Base-by-base conservation (phyloP, 495 filamentous ascomycete species). In the Penicillium crystallinum region DNA sequence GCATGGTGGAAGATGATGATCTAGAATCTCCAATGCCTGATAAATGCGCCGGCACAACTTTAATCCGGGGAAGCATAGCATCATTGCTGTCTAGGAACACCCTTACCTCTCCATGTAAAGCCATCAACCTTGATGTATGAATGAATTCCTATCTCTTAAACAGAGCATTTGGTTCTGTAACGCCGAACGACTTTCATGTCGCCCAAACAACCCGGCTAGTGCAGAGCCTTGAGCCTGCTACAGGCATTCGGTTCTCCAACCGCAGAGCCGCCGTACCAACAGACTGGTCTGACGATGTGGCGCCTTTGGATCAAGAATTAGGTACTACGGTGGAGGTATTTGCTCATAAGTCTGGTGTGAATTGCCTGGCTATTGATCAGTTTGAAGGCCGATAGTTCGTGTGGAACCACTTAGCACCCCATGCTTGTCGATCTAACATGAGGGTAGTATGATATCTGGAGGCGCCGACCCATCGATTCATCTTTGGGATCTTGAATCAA, bases 101-200 rank as follows among this genome's bases (percentile, higher is more conserved):
- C 18, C 12, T 31, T 30, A 23, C 38, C 34, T 49, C 30, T 27
- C 17, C 15, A 39, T 19, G 36, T 9, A 22, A 42, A 4, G 18
- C 37, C 30, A 46, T 10, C 29, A 35, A 39, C 40, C 17, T 61
- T 69, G 46, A 65, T 63, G 60, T 54, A 85, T 87, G 83, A 74
- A 93, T 95, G 89, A 89, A 90, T 82, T 79, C 81, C 47, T 81
- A 84, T 60, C 79, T 95, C 18, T 75, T 93, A 56, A 82, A 85
- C 62, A 82, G 88, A 66, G 79, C 85, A 44, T 69, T 82, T 12
- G 90, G 89, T 63, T 77, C 73, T 57, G 70, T 86, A 27, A 69
- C 71, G 40, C 81, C 82, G 23, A 74, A 80, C 54, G 71, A 70
- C 14, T 81, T 92, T 54, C 78, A 87, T 59, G 68, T 78, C 52